Conservation (phyloP, 805 yeast species). For the Wickerhamomyces silvicola region DNA sequence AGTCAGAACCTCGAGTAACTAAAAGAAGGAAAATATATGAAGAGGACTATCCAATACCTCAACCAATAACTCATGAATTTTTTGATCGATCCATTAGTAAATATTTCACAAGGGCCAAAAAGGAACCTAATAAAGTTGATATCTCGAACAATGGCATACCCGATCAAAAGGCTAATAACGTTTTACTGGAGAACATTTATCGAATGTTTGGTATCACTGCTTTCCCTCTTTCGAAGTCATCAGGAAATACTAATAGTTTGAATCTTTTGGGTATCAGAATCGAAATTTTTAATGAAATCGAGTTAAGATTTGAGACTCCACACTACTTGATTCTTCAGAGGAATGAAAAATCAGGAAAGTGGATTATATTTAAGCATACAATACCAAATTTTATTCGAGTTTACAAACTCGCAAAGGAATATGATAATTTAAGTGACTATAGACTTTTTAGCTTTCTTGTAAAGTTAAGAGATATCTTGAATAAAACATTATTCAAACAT, state of each 20-base stretch:
- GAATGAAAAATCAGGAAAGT: slow-evolving; percentile 19
- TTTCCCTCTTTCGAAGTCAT: slow-evolving; percentile 33
- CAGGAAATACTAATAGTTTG: slow-evolving; percentile 15
- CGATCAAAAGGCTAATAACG: slow-evolving; percentile 11
- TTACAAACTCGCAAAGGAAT: slow-evolving; percentile 9
- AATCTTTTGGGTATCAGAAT: slow-evolving; percentile 31
- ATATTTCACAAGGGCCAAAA: slow-evolving; percentile 9
- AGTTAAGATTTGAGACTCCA: slow-evolving; percentile 26
- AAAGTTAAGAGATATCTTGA: slow-evolving; percentile 9
- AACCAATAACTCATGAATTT: slow-evolving; percentile 21
- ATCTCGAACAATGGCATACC: not conserved
- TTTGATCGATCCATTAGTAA: slow-evolving; percentile 20
- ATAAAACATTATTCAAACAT: slow-evolving; percentile 14
- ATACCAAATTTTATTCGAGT: slow-evolving; percentile 24
- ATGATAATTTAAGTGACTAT: slow-evolving; percentile 12
- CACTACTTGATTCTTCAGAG: slow-evolving; percentile 29
- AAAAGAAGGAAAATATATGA: slow-evolving; percentile 7
- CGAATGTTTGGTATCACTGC: slow-evolving; percentile 34
- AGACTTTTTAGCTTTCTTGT: slow-evolving; percentile 10
- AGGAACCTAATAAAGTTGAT: not conserved
- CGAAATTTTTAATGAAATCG: slow-evolving; percentile 28
- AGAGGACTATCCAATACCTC: slow-evolving; percentile 15
- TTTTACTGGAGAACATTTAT: slow-evolving; percentile 27
- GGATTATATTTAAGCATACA: slow-evolving; percentile 32
- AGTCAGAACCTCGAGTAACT: not conserved